Evolutionary conservation across 2,329 filamentous ascomycete genomes (phyloP), one percentile per base, ranked within the genome.

Genomic region (Claviceps purpurea): DNA sequence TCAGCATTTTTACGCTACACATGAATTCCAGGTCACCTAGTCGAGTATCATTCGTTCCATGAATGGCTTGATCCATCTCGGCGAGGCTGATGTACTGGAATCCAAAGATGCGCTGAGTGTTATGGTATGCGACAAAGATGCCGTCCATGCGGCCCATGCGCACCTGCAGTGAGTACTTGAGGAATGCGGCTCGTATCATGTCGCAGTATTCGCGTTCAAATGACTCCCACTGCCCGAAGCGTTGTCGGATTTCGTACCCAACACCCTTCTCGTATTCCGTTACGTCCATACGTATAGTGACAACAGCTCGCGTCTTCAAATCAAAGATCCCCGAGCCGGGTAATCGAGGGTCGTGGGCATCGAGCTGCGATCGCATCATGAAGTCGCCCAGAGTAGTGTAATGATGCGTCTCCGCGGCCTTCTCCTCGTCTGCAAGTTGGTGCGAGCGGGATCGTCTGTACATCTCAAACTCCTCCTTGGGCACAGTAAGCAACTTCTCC

Each of bases 141-240:
- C 93, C 93, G 64, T 98, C 91, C 94, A 98, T 98, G 49, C 90
- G 83, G 18, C 94, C 93, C 81, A 98, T 94, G 45, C 93, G 87
- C 30, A 91, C 94, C 68, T 98, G 93, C 34, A 98, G 74, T 10
- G 90, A 95, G 67, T 98, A 98, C 64, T 98, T 98, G 52, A 98
- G 73, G 70, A 98, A 91, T 0, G 91, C 93, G 1, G 90, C 81
- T 50, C 94, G 80, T 54, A 95, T 91, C 89, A 98, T 94, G 67
- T 98, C 93, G 65, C 85, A 95, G 66, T 93, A 96, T 62, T 98
- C 94, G 54, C 90, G 82, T 69, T 98, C 93, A 65, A 85, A 98
- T 0, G 91, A 97, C 65, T 95, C 85, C 75, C 79, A 98, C 53
- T 82, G 74, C 16, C 94, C 94, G 50, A 82, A 81, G 0, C 81